Evolutionary conservation across 208 protist species (phyloP).

Genomic region (Leishmania braziliensis): DNA sequence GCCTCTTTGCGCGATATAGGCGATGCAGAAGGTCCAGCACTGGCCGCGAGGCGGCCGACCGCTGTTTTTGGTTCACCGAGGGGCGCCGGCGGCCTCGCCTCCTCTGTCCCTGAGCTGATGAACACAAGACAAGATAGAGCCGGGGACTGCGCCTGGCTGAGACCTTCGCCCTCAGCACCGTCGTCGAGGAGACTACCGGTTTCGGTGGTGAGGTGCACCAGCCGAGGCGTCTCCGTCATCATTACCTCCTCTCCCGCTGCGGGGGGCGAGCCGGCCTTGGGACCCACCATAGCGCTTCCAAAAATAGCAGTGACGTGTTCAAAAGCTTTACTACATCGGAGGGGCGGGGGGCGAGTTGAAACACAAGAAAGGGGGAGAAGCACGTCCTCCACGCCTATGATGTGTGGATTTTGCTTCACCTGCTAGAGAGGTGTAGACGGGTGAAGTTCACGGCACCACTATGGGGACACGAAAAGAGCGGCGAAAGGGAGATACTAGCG

Average conservation of each 20-base stretch:
- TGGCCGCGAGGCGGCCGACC: background rate
- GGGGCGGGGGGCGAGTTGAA: background rate
- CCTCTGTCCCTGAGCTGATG: background rate
- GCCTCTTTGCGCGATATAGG: background rate
- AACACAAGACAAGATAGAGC: conserved; percentile 5
- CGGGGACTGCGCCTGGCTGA: conserved; percentile 7
- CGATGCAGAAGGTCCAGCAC: background rate
- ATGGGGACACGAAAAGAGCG: background rate
- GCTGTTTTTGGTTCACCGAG: background rate
- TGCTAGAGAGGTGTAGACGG: background rate
- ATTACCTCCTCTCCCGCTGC: background rate
- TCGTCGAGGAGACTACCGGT: background rate
- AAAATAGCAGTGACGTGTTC: background rate
- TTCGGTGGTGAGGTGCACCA: conserved; percentile 13
- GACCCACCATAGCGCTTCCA: background rate
- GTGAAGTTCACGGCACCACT: background rate
- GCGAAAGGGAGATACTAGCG: background rate
- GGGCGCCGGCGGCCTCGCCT: background rate
- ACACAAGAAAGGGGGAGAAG: conserved; percentile 3
- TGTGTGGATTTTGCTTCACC: background rate
- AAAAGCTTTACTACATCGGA: background rate
- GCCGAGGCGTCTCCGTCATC: conserved; percentile 16
- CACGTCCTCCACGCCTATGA: background rate
- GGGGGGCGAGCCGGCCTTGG: background rate
- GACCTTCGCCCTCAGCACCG: background rate